Conservation (phyloP, 2,329 filamentous ascomycete genomes). For the Aspergillus sp. region DNA sequence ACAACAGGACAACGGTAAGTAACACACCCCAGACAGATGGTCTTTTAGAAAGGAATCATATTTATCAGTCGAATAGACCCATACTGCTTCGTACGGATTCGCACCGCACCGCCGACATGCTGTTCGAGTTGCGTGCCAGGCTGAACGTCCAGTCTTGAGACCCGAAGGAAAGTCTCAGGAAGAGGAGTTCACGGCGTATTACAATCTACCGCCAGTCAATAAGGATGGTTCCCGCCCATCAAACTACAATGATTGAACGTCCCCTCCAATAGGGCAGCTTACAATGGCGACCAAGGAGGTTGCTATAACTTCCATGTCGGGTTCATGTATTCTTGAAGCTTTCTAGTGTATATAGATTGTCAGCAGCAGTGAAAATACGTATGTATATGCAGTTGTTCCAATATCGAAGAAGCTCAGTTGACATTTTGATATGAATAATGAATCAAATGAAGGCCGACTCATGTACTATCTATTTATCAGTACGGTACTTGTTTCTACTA, state of each 20-base stretch:
- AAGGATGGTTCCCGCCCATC: constrained; percentile 49
- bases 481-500: too few relatives aligned
- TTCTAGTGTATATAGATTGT: too few relatives aligned
- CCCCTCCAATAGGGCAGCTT: neutral
- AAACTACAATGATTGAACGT: constrained; percentile 49
- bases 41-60: constrained; percentile 1
- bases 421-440: too few relatives aligned
- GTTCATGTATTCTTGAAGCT: too few relatives aligned
- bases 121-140: constrained; percentile 42
- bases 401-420: too few relatives aligned
- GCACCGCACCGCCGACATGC: constrained; percentile 50
- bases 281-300: too few relatives aligned
- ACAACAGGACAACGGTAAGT: constrained; percentile 51
- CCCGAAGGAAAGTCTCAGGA: constrained; percentile 45
- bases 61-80: constrained; percentile 33
- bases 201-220: constrained; percentile 44
- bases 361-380: too few relatives aligned
- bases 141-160: constrained; percentile 41
- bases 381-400: too few relatives aligned
- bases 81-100: constrained; percentile 50
- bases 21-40: neutral
- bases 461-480: too few relatives aligned
- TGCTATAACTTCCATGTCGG: too few relatives aligned
- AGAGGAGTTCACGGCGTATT: constrained; percentile 42
- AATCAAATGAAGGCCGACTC: too few relatives aligned